Base-by-base conservation (phyloP, 805 yeast genomes). In the Maudiozyma serrabonitensis region DNA sequence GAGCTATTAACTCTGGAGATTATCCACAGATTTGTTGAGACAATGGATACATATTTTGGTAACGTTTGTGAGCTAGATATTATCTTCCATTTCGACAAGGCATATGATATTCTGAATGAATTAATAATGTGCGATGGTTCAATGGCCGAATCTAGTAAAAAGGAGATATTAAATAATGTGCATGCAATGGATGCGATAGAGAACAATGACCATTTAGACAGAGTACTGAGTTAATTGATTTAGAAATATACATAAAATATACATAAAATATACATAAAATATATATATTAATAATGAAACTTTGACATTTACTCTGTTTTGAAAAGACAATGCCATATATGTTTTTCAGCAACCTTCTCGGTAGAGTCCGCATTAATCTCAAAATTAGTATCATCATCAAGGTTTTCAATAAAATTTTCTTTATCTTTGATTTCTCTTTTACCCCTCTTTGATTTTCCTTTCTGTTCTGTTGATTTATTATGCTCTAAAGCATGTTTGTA, bases 31-130 rank as follows among this genome's bases (percentile, higher is more conserved):
- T 93, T 82, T 64, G 99, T 93, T 40, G 99, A 93, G 66, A 89
- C 87, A 55, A 88, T 93, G 96, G 99, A 93, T 71, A 84, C 85
- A 58, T 81, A 89, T 52, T 93, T 87, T 63, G 97, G 96, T 12
- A 91, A 88, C 61, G 99, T 93, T 16, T 89, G 97, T 69, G 99
- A 93, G 66, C 73, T 93, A 59, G 99, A 93, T 69, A 93, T 93
- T 54, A 93, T 93, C 46, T 93, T 93, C 76, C 93, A 95, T 61
- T 93, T 93, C 69, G 87, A 86, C 58, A 85, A 87, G 63, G 97
- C 98, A 0, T 93, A 93, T 66, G 86, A 87, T 67, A 84, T 93
- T 12, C 71, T 93, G 54, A 96, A 93, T 66, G 99, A 93, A 65
- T 72, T 93, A 56, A 68, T 93, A 46, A 76, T 91, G 53, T 64